Percentiles rank a stretch among this genome's conserved stretches.
Evolutionary conservation across 345 rosid species (phyloP).

Genomic region (Erodium maritimum): DNA sequence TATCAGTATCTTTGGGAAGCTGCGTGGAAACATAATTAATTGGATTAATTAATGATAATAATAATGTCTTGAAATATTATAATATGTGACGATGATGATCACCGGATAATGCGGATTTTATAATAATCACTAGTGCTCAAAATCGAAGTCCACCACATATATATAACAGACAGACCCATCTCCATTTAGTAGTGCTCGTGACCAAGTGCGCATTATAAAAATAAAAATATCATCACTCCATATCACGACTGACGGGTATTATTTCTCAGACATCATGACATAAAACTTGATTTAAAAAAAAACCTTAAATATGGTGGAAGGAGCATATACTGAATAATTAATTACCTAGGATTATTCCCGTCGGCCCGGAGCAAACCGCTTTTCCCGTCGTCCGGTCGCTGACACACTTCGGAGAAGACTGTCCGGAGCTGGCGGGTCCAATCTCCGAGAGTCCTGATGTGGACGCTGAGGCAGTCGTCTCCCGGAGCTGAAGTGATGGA

Average conservation of each 20-base stretch:
- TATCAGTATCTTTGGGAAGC: conserved; percentile 64
- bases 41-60: neutral
- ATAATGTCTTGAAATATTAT: too few relatives aligned
- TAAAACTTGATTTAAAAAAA: too few relatives aligned
- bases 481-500: conserved; percentile 92
- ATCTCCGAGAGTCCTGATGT: conserved; percentile 75
- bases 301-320: too few relatives aligned
- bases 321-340: too few relatives aligned
- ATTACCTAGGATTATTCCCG: conserved; percentile 27
- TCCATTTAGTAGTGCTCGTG: neutral
- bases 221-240: neutral
- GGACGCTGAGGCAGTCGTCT: conserved; percentile 75
- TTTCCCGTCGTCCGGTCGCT: conserved; percentile 48
- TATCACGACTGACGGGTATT: neutral
- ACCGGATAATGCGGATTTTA: neutral
- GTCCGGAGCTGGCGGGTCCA: conserved; percentile 74
- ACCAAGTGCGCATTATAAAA: neutral
- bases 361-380: conserved; percentile 62
- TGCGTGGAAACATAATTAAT: conserved; percentile 4
- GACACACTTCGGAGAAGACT: conserved; percentile 65
- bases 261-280: too few relatives aligned
- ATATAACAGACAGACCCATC: neutral
- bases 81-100: neutral
- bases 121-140: too few relatives aligned
- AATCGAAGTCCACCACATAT: too few relatives aligned